Base-by-base conservation (phyloP, 1,139 yeast species). In the Kodamaea suecica region DNA sequence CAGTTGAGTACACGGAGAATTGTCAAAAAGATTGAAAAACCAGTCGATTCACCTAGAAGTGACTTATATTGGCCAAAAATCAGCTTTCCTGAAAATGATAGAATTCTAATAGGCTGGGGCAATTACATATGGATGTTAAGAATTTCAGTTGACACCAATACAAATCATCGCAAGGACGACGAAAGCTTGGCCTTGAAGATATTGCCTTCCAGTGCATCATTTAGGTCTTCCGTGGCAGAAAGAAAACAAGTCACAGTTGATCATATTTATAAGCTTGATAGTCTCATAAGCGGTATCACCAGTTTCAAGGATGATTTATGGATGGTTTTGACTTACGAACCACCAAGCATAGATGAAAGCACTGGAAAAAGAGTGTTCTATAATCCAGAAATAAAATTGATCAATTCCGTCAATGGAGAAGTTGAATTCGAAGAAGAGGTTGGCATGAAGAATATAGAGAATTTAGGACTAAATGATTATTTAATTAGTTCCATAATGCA, bases 51-150 rank as follows among this genome's bases (percentile, higher is more conserved):
- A 0, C 84, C 83, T 2, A 66, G 95, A 23, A 80, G 95, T 6
- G 97, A 87, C 47, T 57, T 90, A 29, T 87, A 84, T 51, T 82
- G 94, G 79, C 97, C 97, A 0, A 70, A 86, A 31, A 70, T 85
- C 3, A 76, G 76, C 37, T 70, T 76, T 36, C 79, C 84, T 0
- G 95, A 84, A 45, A 63, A 73, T 1, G 84, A 84, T 50, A 59
- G 88, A 35, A 64, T 88, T 4, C 61, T 85, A 3, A 71, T 92
- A 25, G 95, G 90, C 0, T 92, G 98, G 98, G 86, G 79, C 3
- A 72, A 78, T 44, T 74, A 79, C 42, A 66, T 92, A 1, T 90
- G 95, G 95, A 67, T 76, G 25, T 63, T 90, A 30, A 70, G 82
- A 46, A 65, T 84, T 3, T 63, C 72, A 3, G 45, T 62, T 40